Base-by-base conservation (phyloP, 2,329 filamentous ascomycete species). In the Arthrobotrys sphaeroides region DNA sequence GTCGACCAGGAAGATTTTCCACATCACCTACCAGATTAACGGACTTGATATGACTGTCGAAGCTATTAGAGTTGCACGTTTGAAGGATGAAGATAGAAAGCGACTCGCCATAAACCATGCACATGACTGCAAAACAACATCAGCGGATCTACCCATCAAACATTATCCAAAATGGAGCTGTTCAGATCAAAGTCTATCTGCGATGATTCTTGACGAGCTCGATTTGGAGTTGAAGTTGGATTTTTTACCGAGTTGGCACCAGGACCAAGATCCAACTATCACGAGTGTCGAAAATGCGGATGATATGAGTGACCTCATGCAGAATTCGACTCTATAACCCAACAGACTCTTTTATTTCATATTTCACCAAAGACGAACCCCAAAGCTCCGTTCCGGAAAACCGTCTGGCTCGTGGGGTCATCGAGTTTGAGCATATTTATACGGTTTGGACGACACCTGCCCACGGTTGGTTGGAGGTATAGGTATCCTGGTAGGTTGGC, bases 91-190 rank as follows among this genome's bases (percentile, higher is more conserved):
- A 5, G 69, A 74, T 24, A 74, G 69, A 33, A 67, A 59, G 20
- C 53, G 55, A 1, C 5, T 75, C 13, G 36, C 38, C 18, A 36
- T 64, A 5, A 61, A 40, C 31, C 57, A 69, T 36, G 59, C 64
- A 2, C 72, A 75, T 26, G 31, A 75, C 12, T 75, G 72, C 49
- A 16, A 47, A 12, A 40, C 31, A 22, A 51, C 47, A 9, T 75
- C 72, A 3, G 16, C 22, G 9, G 57, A 69, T 40, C n/a, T 69
- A 18, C 64, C 64, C 4, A 18, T 75, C 22, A 69, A 69, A 18
- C 64, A 75, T 53, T 75, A 75, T 65, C 72, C 64, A 1, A 53
- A 18, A 28, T 75, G 72, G 72, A 57, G 59, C 36, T 43, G 26
- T 31, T 20, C 31, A 13, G 57, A 65, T 31, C 57, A 64, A 33